phyloP scores from a whole-genome alignment of 164 flowering plant genomes.

The Cinnamomum micranthum region DNA sequence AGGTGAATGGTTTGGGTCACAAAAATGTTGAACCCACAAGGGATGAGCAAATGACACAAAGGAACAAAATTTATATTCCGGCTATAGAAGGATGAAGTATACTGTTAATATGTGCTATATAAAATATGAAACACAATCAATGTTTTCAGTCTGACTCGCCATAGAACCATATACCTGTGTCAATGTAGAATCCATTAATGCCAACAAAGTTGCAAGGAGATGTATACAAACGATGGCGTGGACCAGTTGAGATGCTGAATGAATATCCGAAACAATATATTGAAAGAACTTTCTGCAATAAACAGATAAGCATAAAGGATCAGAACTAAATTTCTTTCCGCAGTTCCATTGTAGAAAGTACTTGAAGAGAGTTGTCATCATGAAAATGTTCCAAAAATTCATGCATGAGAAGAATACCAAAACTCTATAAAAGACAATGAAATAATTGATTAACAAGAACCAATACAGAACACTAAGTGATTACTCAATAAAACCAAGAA shows the following conservation, averaged over 20 bases:
- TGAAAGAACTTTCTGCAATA: not conserved
- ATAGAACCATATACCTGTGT: not conserved
- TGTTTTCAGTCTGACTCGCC: not conserved
- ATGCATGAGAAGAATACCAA: not conserved
- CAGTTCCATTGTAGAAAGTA: not conserved
- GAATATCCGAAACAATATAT: not conserved
- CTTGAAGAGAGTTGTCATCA: not conserved
- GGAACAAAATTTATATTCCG: not conserved
- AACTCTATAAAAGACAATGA: not conserved
- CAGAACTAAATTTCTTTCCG: not conserved
- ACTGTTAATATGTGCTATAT: not conserved
- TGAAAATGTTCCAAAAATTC: not conserved
- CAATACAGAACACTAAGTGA: not conserved
- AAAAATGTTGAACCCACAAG: not conserved
- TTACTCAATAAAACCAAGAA: not conserved
- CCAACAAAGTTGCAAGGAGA: not conserved
- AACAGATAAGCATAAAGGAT: not conserved
- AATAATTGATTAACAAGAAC: not conserved
- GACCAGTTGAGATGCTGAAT: not conserved
- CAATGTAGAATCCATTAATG: not conserved
- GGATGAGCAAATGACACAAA: not conserved
- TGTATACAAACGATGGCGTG: not conserved
- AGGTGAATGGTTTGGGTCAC: not conserved
- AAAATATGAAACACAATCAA: not conserved
- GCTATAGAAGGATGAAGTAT: not conserved